These are phyloP conservation scores for Ogataea kodamae DNA, from an alignment of 805 yeast species.

Conservation along the genomic window DNA sequence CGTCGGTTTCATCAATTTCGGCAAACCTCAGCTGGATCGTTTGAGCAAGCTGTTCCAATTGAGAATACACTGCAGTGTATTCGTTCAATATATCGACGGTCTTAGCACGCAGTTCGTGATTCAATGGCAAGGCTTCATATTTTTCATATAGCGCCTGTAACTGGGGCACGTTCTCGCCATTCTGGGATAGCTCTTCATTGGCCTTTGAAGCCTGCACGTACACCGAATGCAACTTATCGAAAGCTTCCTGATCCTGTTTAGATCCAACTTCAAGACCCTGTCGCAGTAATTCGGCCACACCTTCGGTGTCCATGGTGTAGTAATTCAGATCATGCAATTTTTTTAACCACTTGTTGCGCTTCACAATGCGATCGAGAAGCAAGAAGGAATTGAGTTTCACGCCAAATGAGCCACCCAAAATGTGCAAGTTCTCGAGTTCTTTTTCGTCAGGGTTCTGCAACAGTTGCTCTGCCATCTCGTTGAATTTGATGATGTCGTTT, in stretches of 20 bases:
- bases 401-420: constrained; percentile 58
- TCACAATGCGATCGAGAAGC: constrained; percentile 36
- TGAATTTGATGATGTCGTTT: constrained; percentile 49
- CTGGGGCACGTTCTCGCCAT: constrained; percentile 4
- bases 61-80: constrained; percentile 55
- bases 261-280: constrained; percentile 23
- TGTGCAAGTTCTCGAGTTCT: constrained; percentile 42
- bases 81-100: constrained; percentile 75
- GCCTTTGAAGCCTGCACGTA: constrained; percentile 16
- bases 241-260: constrained; percentile 14
- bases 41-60: constrained; percentile 12
- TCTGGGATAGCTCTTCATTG: constrained; percentile 11
- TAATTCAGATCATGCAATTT: constrained; percentile 23
- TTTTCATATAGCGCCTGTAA: constrained; percentile 12
- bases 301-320: constrained; percentile 23
- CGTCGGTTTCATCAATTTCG: constrained; percentile 16
- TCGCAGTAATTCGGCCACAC: constrained; percentile 20
- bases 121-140: constrained; percentile 18
- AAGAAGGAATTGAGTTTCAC: constrained; percentile 48
- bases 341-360: constrained; percentile 39
- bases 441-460: constrained; percentile 40
- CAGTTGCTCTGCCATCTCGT: constrained; percentile 41
- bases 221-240: constrained; percentile 11
- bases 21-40: constrained; percentile 6
- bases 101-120: constrained; percentile 30